Base-by-base conservation (phyloP, 441 rosid genomes). In the Arabidopsis lyrata region DNA sequence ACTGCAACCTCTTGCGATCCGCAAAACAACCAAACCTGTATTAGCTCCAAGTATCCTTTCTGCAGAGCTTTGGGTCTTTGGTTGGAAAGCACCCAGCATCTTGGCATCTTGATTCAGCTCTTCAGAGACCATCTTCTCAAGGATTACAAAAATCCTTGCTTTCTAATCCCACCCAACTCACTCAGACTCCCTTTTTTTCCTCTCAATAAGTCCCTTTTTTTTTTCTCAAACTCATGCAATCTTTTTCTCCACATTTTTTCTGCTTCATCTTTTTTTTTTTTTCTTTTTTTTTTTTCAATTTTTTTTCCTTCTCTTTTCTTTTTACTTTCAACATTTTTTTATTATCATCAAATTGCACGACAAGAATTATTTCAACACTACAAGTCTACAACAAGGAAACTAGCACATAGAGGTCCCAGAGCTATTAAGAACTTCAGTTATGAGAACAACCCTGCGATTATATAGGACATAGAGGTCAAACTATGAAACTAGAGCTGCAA, bases 401-500 rank as follows among this genome's bases (percentile, higher is more conserved):
- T 10, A 53, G 27, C 58, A 47, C n/a, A n/a, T n/a, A n/a, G 67
- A 47, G 31, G 47, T 47, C n/a, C 68, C 18, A 63, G 68, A 63
- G 68, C 29, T 31, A 63, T 2, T 31, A 63, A 47, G 68, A 63
- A 63, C 56, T 16, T 63, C 42, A 63, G 55, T 12, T 31, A 47
- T 47, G 55, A 63, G 68, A 63, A 16, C 29, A 63, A 63, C 56
- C 68, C 68, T 63, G 68, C 68, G 68, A 63, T 63, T 63, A 67
- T 67, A 39, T 67, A 11, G 39, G 72, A 67, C 61, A 66, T 27
- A 27, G 39, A 53, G 62, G 72, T 67, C 29, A 63, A 63, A 63
- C 62, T 35, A 67, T 53, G 29, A 67, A 24, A 24, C 58, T 35
- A 65, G 2, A 49, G 36, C 8, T 8, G 8, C 35, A 63, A 45